A percentile compares a stretch with the other conserved stretches of the same genome.
Conservation (phyloP, 306 rosid species). For the Malus fusca region DNA sequence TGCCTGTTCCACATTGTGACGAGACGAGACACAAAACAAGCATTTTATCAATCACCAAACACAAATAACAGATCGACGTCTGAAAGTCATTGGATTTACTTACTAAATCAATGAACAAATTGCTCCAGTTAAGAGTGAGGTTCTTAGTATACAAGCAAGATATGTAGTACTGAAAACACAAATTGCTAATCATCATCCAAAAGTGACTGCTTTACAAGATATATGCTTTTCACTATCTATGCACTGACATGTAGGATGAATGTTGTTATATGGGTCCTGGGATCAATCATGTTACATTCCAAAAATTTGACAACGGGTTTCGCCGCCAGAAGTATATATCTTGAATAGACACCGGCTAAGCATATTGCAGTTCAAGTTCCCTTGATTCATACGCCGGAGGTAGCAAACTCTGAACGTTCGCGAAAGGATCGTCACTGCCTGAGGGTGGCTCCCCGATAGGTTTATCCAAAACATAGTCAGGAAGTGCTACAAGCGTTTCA, state of each 20-base stretch:
- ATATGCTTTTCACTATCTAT: background rate
- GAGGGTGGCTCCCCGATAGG: constrained; percentile 36
- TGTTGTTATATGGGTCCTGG: background rate
- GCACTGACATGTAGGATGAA: background rate
- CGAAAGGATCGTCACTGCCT: constrained; percentile 57
- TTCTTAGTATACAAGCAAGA: background rate
- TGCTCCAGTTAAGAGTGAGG: background rate
- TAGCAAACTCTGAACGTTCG: constrained; percentile 37
- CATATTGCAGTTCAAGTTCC: constrained; percentile 34
- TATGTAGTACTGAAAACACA: background rate
- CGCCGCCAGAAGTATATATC: background rate
- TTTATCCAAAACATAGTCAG: constrained; percentile 72
- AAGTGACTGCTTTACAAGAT: background rate
- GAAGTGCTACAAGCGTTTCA: constrained; percentile 77
- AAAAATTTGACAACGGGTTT: background rate
- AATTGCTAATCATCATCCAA: background rate
- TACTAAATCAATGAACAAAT: background rate
- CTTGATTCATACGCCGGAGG: constrained; percentile 60
- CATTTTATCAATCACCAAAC: background rate
- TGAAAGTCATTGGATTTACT: background rate
- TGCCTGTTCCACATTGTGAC: background rate
- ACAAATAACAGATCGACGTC: background rate
- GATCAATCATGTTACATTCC: background rate
- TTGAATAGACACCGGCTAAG: constrained; percentile 26
- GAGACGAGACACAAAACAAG: background rate